A percentile compares a stretch with the other conserved stretches of the same genome.
Evolutionary conservation across 306 rosid genomes (phyloP).

Genomic region (Vigna trinervia): DNA sequence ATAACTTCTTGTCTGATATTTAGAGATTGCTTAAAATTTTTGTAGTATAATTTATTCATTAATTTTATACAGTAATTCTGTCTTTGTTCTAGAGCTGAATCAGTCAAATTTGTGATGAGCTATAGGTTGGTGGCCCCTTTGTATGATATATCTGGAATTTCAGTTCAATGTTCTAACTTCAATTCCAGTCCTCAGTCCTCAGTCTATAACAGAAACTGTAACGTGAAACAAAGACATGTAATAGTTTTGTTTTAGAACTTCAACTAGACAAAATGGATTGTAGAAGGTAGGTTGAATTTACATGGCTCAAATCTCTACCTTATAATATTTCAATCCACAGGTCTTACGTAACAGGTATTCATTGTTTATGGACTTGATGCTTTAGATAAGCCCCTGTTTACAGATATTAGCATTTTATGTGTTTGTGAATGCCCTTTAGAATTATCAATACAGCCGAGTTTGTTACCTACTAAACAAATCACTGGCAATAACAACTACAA

Average conservation of each 20-base stretch:
- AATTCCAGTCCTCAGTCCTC: slow-evolving; percentile 4
- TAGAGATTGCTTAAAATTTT: slow-evolving; percentile 27
- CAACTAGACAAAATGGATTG: slow-evolving; percentile 1
- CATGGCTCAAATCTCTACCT: not conserved
- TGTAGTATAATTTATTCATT: slow-evolving; percentile 11
- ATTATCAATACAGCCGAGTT: not conserved
- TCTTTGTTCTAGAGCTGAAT: slow-evolving; percentile 20
- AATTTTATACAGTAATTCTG: not conserved
- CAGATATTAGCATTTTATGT: not conserved
- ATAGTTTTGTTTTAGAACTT: slow-evolving; percentile 13
- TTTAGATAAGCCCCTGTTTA: slow-evolving; percentile 1
- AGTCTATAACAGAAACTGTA: not conserved
- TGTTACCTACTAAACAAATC: too few relatives aligned
- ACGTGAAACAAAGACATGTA: not conserved
- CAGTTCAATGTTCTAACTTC: slow-evolving; percentile 15
- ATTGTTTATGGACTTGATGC: slow-evolving; percentile 1
- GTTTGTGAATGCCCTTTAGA: not conserved
- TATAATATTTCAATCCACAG: not conserved
- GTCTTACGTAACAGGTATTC: not conserved
- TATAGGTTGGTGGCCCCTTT: not conserved
- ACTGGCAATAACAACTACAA: not conserved
- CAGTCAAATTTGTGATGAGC: slow-evolving; percentile 2
- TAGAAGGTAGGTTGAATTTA: not conserved
- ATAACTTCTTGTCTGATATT: slow-evolving; percentile 26
- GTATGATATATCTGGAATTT: slow-evolving; percentile 19